Evolutionary conservation across 768 basidiomycete genomes (phyloP).

Genomic region (Exidia glandulosa): DNA sequence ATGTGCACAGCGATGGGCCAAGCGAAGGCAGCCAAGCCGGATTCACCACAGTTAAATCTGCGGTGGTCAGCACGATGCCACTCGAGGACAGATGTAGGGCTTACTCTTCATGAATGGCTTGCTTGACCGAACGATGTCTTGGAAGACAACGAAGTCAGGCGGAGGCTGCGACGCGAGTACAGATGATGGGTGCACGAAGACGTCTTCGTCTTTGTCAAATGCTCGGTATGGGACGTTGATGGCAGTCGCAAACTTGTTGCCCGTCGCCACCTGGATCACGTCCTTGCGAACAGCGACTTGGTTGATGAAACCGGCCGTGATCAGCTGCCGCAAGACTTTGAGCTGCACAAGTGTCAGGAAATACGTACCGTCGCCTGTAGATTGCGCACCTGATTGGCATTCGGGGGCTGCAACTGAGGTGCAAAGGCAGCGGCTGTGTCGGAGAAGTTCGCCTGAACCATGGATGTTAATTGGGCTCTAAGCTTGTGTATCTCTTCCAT

Average conservation of each 20-base stretch:
- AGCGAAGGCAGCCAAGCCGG: slow-evolving; percentile 77
- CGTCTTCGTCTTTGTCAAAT: slow-evolving; percentile 70
- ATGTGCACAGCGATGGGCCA: slow-evolving; percentile 75
- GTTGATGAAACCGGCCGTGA: slow-evolving; percentile 88
- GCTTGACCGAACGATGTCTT: slow-evolving; percentile 69
- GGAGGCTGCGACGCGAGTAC: slow-evolving; percentile 55
- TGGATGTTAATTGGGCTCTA: slow-evolving; percentile 75
- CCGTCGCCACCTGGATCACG: slow-evolving; percentile 46
- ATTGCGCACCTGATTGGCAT: slow-evolving; percentile 52
- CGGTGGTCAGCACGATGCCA: background rate
- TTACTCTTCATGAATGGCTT: slow-evolving; percentile 72
- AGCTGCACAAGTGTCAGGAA: slow-evolving; percentile 42
- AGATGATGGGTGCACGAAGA: slow-evolving; percentile 89
- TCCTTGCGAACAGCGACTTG: slow-evolving; percentile 91
- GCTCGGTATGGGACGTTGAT: slow-evolving; percentile 78
- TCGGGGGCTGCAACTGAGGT: slow-evolving; percentile 65
- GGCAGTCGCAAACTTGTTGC: slow-evolving; percentile 60
- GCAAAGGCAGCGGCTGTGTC: slow-evolving; percentile 47
- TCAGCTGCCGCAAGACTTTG: slow-evolving; percentile 79
- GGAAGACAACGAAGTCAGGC: slow-evolving; percentile 78
- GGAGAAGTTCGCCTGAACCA: slow-evolving; percentile 72
- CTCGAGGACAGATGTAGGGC: slow-evolving; percentile 5
- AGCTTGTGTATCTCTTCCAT: slow-evolving; percentile 99
- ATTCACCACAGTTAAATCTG: slow-evolving; percentile 78
- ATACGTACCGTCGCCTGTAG: background rate